Conservation (phyloP, 371 early-diverging fungal genomes). For the Mortierella sp. region DNA sequence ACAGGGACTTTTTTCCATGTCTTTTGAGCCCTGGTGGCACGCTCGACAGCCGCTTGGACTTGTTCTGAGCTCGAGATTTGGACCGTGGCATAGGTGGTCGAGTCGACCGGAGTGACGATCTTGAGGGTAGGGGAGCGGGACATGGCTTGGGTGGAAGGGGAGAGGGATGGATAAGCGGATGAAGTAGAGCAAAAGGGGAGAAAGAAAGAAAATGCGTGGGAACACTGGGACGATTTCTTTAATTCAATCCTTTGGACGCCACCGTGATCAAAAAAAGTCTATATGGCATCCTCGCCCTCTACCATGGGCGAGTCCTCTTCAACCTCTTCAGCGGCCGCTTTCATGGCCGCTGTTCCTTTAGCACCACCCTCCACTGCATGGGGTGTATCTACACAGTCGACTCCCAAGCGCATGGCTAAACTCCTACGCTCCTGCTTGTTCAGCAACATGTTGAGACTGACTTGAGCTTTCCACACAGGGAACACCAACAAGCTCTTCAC, state of each 20-base stretch:
- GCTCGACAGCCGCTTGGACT: conserved; percentile 58
- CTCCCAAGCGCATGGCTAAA: conserved; percentile 51
- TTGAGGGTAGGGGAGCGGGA: conserved; percentile 23
- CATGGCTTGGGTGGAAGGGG: conserved; percentile 11
- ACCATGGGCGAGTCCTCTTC: conserved; percentile 26
- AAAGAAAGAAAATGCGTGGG: not conserved
- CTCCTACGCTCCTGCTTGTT: conserved; percentile 77
- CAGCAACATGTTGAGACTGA: conserved; percentile 76
- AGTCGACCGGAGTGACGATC: conserved; percentile 48
- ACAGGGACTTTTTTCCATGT: conserved; percentile 66
- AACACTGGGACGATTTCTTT: not conserved
- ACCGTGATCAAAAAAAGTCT: too few species aligned
- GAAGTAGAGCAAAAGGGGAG: not conserved
- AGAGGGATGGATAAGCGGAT: not conserved
- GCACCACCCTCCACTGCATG: conserved; percentile 47
- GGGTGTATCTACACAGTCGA: conserved; percentile 51
- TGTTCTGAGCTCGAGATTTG: conserved; percentile 55
- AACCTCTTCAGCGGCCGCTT: conserved; percentile 13
- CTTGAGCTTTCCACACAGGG: conserved; percentile 81
- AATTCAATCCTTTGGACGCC: not conserved
- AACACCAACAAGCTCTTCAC: conserved; percentile 61
- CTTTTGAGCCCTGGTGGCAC: conserved; percentile 59
- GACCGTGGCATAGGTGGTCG: conserved; percentile 35
- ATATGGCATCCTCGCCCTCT: conserved; percentile 1
- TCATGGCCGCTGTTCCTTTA: conserved; percentile 46